phyloP scores from a whole-genome alignment of 495 filamentous ascomycete species.

The Penicillium parvum region DNA sequence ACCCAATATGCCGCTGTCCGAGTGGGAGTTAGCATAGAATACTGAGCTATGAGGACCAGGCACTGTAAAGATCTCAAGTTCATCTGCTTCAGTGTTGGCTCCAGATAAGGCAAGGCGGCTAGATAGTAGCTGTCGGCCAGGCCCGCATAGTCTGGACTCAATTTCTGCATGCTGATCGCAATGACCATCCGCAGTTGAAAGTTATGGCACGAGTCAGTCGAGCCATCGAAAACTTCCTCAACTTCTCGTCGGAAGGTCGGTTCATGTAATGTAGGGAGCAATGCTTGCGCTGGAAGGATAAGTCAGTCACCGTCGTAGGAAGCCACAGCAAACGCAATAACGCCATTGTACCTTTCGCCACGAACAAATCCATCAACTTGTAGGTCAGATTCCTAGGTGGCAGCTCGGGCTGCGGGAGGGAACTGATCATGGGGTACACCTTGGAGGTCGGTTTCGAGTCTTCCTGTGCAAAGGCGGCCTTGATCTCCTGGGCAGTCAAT shows the following conservation, averaged over 20 bases:
- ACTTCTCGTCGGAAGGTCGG: conserved; percentile 70
- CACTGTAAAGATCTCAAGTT: conserved; percentile 88
- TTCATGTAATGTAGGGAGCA: conserved; percentile 82
- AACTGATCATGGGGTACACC: conserved; percentile 74
- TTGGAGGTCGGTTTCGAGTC: conserved; percentile 60
- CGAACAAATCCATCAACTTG: conserved; percentile 71
- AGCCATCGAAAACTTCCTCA: conserved; percentile 72
- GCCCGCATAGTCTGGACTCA: conserved; percentile 74
- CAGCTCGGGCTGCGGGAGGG: conserved; percentile 62
- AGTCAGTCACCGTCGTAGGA: background rate
- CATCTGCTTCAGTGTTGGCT: conserved; percentile 71
- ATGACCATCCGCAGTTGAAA: conserved; percentile 85
- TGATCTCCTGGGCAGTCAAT: conserved; percentile 54
- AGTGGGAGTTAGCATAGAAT: conserved; percentile 87
- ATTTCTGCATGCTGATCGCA: conserved; percentile 86
- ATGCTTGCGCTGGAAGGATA: conserved; percentile 63
- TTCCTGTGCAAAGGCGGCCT: conserved; percentile 51
- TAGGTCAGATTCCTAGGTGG: conserved; percentile 65
- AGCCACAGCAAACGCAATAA: background rate
- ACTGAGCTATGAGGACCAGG: conserved; percentile 79
- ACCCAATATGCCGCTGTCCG: conserved; percentile 88
- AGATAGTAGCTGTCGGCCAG: conserved; percentile 90
- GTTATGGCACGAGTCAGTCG: conserved; percentile 71
- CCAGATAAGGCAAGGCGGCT: conserved; percentile 74
- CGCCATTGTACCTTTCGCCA: conserved; percentile 64